phyloP scores from a whole-genome alignment of 805 yeast species.

The Kuraishia capsulata region DNA sequence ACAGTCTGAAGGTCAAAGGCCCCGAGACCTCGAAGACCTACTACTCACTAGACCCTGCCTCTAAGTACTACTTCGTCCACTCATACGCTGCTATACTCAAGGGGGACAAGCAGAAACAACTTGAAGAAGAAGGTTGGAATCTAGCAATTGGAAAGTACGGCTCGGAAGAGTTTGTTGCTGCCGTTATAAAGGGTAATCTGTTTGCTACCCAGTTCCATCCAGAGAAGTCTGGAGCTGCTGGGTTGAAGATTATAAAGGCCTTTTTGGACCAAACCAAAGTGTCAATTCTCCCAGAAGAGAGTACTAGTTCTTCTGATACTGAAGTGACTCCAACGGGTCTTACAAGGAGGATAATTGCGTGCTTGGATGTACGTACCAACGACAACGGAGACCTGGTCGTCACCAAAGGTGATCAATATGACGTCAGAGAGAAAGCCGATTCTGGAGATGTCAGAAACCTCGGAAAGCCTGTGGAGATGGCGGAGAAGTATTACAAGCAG shows the following conservation, averaged over 20 bases:
- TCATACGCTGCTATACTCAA: slow-evolving; percentile 76
- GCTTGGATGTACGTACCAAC: slow-evolving; percentile 93
- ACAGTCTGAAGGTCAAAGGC: slow-evolving; percentile 21
- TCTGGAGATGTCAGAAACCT: slow-evolving; percentile 73
- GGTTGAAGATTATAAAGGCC: slow-evolving; percentile 64
- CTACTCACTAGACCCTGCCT: slow-evolving; percentile 55
- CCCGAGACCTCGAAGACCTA: slow-evolving; percentile 22
- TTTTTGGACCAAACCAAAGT: slow-evolving; percentile 47
- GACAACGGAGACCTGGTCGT: slow-evolving; percentile 94
- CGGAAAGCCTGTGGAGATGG: slow-evolving; percentile 95
- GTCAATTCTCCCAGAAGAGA: slow-evolving; percentile 10
- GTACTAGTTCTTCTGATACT: slow-evolving; percentile 1
- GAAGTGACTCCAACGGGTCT: slow-evolving; percentile 42
- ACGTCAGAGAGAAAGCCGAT: slow-evolving; percentile 72
- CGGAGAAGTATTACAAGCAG: slow-evolving; percentile 80
- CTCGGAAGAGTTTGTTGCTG: slow-evolving; percentile 72
- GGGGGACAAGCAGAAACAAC: slow-evolving; percentile 21
- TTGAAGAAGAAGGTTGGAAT: slow-evolving; percentile 49
- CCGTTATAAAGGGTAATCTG: slow-evolving; percentile 64
- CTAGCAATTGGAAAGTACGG: slow-evolving; percentile 70
- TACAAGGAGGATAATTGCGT: slow-evolving; percentile 88
- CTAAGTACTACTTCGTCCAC: slow-evolving; percentile 90
- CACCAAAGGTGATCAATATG: slow-evolving; percentile 97
- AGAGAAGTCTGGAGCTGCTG: slow-evolving; percentile 94
- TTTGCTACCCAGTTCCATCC: slow-evolving; percentile 99